Evolutionary conservation across 2,329 filamentous ascomycete genomes (phyloP).

Genomic region (Ceratocystiopsis sp.): DNA sequence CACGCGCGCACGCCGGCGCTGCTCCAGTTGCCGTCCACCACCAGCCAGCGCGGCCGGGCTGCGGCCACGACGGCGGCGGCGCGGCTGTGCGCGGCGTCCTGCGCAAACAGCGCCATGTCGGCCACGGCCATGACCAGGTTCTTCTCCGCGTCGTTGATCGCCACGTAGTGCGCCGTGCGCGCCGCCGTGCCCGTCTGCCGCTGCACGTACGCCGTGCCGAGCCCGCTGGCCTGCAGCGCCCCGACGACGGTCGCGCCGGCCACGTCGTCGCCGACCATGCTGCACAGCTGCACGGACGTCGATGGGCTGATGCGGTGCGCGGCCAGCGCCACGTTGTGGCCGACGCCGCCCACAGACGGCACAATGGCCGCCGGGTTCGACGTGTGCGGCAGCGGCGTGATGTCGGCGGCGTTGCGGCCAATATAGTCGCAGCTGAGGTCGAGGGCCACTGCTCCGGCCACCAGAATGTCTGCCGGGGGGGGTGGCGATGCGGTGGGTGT

Average conservation of each 20-base stretch:
- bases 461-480: constrained; percentile 35
- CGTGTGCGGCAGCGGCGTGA: constrained; percentile 45
- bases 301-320: constrained; percentile 49
- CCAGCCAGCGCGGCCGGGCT: constrained; percentile 53
- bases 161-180: constrained; percentile 79
- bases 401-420: constrained; percentile 13
- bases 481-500: no score
- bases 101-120: constrained; percentile 66
- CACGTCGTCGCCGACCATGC: constrained; percentile 64
- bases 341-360: constrained; percentile 80
- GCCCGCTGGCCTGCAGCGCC: constrained; percentile 44
- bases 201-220: constrained; percentile 48
- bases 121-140: constrained; percentile 87
- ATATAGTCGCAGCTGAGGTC: constrained; percentile 72
- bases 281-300: constrained; percentile 54
- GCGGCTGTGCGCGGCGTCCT: constrained; percentile 29
- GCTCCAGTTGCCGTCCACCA: constrained; percentile 80
- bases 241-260: constrained; percentile 59
- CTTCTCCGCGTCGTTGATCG: constrained; percentile 70
- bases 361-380: constrained; percentile 73
- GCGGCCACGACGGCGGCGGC: constrained; percentile 44
- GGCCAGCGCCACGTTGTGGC: constrained; percentile 78
- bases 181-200: constrained; percentile 26
- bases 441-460: constrained; percentile 78
- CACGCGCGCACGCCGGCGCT: constrained; percentile 48